phyloP scores from a whole-genome alignment of 257 asterid species.

The Capsicum chinense region DNA sequence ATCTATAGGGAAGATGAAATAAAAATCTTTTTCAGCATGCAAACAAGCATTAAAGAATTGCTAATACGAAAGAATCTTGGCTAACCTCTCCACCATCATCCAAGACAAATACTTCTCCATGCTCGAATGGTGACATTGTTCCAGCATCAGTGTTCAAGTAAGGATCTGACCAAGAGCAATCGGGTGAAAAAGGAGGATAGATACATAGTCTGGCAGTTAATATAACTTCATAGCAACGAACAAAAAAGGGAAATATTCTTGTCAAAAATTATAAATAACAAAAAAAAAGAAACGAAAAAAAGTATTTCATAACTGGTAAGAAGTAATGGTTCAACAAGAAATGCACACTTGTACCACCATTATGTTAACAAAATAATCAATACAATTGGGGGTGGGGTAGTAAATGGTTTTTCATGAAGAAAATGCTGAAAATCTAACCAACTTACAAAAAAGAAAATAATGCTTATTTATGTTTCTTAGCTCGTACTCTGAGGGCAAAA shows the following conservation, averaged over 20 bases:
- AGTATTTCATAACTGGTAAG: too few species aligned
- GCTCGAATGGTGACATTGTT: constrained; percentile 97
- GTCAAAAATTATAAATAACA: background rate
- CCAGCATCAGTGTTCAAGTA: constrained; percentile 94
- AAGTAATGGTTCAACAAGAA: too few species aligned
- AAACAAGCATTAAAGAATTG: background rate
- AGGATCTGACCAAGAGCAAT: constrained; percentile 64
- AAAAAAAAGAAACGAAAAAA: background rate
- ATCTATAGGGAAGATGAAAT: constrained; percentile 16
- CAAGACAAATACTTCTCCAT: constrained; percentile 90
- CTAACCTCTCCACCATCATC: constrained; percentile 99
- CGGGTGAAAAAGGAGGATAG: constrained; percentile 22
- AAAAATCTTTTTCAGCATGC: background rate
- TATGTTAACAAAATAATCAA: too few species aligned
- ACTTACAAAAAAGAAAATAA: background rate
- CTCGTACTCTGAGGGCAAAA: background rate
- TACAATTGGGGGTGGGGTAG: background rate
- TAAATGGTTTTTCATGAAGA: background rate
- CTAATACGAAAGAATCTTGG: constrained; percentile 5
- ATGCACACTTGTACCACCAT: too few species aligned
- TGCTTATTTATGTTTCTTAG: background rate
- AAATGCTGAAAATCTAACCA: background rate
- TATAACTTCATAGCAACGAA: background rate
- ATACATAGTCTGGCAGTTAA: background rate
- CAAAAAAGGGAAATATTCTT: background rate